These are phyloP conservation scores for Candida germanica DNA, from an alignment of 805 yeast genomes.

Conservation along the genomic window DNA sequence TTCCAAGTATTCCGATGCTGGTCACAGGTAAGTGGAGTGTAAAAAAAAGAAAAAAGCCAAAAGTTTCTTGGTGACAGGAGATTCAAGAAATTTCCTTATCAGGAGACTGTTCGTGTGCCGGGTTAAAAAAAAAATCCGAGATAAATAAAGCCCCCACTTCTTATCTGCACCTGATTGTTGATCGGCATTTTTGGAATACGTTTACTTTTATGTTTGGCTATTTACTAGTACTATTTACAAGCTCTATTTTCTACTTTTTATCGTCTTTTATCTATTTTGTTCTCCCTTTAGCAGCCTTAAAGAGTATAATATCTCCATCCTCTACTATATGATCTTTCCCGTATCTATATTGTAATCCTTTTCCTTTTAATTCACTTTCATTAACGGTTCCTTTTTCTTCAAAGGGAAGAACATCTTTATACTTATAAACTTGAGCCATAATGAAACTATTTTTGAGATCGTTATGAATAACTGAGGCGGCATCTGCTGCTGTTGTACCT, in stretches of 20 bases:
- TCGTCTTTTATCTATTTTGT: too few species aligned
- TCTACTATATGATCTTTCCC: constrained; percentile 80
- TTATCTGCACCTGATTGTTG: not conserved
- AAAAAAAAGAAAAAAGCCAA: not conserved
- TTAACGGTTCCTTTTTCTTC: constrained; percentile 33
- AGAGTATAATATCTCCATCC: constrained; percentile 78
- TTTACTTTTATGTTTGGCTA: not conserved
- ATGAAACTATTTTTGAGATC: constrained; percentile 81
- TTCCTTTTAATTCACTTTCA: constrained; percentile 48
- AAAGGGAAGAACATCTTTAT: constrained; percentile 47
- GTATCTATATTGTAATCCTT: constrained; percentile 58
- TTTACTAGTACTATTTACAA: constrained; percentile 1
- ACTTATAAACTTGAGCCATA: constrained; percentile 71
- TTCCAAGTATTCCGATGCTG: too few species aligned
- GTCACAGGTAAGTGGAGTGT: not conserved
- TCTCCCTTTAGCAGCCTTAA: constrained; percentile 72
- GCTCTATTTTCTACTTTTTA: too few species aligned
- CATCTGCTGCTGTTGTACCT: constrained; percentile 79
- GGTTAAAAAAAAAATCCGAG: too few species aligned
- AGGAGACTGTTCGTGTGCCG: constrained; percentile 5
- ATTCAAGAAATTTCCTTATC: constrained; percentile 7
- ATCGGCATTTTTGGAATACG: too few species aligned
- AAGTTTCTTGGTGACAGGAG: not conserved
- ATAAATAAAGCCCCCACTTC: too few species aligned
- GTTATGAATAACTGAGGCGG: constrained; percentile 87